These are phyloP conservation scores for Lactarius indigo DNA, from an alignment of 768 basidiomycete species.

Conservation along the genomic window DNA sequence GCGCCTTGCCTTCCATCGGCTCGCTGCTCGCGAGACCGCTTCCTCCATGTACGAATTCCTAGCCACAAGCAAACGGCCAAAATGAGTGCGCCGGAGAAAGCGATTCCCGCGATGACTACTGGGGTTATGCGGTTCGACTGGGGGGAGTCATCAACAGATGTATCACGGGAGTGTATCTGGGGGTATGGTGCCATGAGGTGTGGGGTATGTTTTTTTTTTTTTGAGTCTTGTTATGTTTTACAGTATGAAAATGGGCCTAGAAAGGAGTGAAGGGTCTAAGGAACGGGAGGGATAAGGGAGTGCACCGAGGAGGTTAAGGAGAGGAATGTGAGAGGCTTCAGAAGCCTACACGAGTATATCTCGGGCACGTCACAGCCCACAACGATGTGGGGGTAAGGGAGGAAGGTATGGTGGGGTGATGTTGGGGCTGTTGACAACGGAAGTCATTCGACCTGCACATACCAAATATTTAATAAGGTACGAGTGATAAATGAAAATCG, in stretches of 20 bases:
- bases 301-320: not conserved
- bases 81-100: constrained; percentile 41
- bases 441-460: not conserved
- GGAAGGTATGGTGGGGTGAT: not conserved
- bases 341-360: not conserved
- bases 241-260: not conserved
- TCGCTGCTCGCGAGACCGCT: constrained; percentile 37
- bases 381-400: not conserved
- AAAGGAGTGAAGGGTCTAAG: constrained; percentile 10
- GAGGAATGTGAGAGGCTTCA: not conserved
- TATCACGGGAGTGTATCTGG: constrained; percentile 11
- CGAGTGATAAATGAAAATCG: not conserved
- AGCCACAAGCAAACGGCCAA: constrained; percentile 44
- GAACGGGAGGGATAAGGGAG: constrained; percentile 1
- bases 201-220: not conserved
- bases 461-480: not conserved
- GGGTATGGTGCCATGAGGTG: constrained; percentile 19
- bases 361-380: not conserved
- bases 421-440: not conserved
- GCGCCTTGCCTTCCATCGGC: constrained; percentile 39
- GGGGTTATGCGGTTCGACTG: constrained; percentile 22
- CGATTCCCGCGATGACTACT: constrained; percentile 50
- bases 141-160: not conserved
- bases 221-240: not conserved
- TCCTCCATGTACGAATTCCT: constrained; percentile 39